A percentile compares a stretch with the other conserved stretches of the same genome.
These are phyloP conservation scores for Medakamo hakoo DNA, from an alignment of 139 green algal species.

Conservation along the genomic window DNA sequence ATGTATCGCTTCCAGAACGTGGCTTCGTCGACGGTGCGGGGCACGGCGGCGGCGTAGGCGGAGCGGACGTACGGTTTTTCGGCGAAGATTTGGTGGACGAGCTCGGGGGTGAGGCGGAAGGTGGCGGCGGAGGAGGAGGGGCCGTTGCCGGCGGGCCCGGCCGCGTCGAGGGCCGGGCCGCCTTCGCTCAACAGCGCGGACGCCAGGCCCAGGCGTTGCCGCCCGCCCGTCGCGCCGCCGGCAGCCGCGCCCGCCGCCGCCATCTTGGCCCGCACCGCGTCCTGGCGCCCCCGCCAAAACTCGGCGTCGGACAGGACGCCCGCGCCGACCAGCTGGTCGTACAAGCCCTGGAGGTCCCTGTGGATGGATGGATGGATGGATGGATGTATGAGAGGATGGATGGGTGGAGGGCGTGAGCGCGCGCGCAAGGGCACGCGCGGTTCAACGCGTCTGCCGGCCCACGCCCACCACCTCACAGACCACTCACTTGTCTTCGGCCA, in stretches of 20 bases:
- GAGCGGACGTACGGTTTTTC: background rate
- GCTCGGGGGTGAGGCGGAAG: background rate
- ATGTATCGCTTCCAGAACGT: background rate
- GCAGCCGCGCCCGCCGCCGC: too few species aligned
- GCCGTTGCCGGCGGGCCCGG: too few species aligned
- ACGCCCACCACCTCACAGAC: background rate
- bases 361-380: background rate
- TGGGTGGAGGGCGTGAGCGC: background rate
- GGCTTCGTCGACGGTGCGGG: background rate
- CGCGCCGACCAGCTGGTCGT: background rate
- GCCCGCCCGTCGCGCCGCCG: background rate
- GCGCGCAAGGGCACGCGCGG: background rate
- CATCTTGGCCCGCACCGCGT: background rate
- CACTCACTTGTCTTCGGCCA: background rate
- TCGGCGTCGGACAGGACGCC: background rate
- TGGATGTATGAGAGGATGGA: background rate
- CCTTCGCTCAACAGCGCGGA: background rate
- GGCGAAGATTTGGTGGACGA: background rate
- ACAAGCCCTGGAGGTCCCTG: background rate
- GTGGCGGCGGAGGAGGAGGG: too few species aligned
- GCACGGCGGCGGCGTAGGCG: background rate
- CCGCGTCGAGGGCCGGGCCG: too few species aligned
- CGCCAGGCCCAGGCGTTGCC: background rate
- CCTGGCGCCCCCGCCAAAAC: background rate
- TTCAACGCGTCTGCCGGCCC: too few species aligned